phyloP scores from a whole-genome alignment of 805 yeast genomes.

The Kurtzmaniella cleridarum region DNA sequence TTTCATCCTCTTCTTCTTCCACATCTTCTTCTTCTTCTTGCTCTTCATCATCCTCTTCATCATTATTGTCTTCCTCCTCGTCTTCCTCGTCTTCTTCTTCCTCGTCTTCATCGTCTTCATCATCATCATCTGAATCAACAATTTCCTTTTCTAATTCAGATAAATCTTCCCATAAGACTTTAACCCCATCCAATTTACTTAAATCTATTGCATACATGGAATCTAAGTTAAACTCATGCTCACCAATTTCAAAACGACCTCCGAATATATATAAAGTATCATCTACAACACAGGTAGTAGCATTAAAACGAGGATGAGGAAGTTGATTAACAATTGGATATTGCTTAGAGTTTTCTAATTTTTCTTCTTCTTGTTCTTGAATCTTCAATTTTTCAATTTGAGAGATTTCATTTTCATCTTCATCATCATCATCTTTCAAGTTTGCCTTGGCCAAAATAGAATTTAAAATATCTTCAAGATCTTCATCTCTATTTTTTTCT shows the following conservation, averaged over 20 bases:
- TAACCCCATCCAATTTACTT: constrained; percentile 81
- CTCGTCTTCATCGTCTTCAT: constrained; percentile 41
- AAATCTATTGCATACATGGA: constrained; percentile 83
- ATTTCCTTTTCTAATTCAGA: constrained; percentile 48
- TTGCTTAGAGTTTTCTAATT: constrained; percentile 34
- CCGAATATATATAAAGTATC: constrained; percentile 83
- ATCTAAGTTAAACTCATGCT: constrained; percentile 77
- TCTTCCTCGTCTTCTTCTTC: constrained; percentile 64
- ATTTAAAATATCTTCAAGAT: constrained; percentile 76
- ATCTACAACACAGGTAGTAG: constrained; percentile 78
- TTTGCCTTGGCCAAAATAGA: constrained; percentile 70
- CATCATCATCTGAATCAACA: constrained; percentile 61
- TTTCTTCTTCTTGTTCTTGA: constrained; percentile 37
- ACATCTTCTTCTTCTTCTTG: constrained; percentile 65
- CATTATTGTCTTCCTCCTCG: constrained; percentile 42
- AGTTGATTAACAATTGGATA: constrained; percentile 54
- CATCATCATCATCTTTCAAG: constrained; percentile 50
- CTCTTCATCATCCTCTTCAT: constrained; percentile 52
- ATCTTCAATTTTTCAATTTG: constrained; percentile 31
- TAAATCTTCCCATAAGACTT: constrained; percentile 85
- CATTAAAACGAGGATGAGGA: constrained; percentile 88
- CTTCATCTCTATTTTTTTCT: constrained; percentile 62
- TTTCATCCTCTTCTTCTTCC: constrained; percentile 57
- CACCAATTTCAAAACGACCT: constrained; percentile 87
- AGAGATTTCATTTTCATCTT: constrained; percentile 20